Evolutionary conservation across 2,329 filamentous ascomycete species (phyloP).

Genomic region (Pseudogymnoascus sp.): DNA sequence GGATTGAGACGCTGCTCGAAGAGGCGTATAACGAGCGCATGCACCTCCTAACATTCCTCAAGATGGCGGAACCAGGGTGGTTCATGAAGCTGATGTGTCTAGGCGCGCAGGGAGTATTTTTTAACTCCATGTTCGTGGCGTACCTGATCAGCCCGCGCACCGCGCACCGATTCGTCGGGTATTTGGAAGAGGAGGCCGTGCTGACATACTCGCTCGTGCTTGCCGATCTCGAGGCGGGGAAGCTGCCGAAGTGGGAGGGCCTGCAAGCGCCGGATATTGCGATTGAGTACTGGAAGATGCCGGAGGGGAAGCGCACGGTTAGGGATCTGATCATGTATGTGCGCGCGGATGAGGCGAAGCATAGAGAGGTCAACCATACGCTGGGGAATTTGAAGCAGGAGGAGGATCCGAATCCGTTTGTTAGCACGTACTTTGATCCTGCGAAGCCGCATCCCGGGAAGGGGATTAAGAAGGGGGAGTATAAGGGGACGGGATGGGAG

Average conservation of each 20-base stretch:
- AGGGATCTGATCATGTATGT: conserved; percentile 81
- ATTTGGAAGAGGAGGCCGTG: conserved; percentile 94
- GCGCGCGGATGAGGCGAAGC: conserved; percentile 80
- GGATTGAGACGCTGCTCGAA: conserved; percentile 85
- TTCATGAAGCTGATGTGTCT: conserved; percentile 93
- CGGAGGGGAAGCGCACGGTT: conserved; percentile 74
- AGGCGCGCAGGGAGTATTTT: conserved; percentile 90
- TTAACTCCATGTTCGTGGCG: conserved; percentile 83
- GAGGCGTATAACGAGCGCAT: conserved; percentile 91
- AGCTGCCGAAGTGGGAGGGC: conserved; percentile 71
- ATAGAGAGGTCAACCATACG: conserved; percentile 94
- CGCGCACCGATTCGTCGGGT: conserved; percentile 92
- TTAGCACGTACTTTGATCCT: conserved; percentile 69
- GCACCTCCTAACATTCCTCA: conserved; percentile 88
- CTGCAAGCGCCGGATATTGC: conserved; percentile 83
- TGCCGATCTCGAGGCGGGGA: conserved; percentile 76
- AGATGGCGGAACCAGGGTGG: conserved; percentile 68
- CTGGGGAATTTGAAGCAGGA: conserved; percentile 79
- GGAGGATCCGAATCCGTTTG: conserved; percentile 87
- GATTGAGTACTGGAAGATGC: conserved; percentile 89
- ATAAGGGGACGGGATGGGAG: conserved; percentile 71
- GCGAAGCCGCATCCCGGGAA: conserved; percentile 61
- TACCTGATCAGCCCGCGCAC: conserved; percentile 83
- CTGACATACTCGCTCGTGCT: conserved; percentile 90
- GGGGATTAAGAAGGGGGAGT: conserved; percentile 48